phyloP scores from a whole-genome alignment of 805 yeast genomes.

The Pichia manshurica region DNA sequence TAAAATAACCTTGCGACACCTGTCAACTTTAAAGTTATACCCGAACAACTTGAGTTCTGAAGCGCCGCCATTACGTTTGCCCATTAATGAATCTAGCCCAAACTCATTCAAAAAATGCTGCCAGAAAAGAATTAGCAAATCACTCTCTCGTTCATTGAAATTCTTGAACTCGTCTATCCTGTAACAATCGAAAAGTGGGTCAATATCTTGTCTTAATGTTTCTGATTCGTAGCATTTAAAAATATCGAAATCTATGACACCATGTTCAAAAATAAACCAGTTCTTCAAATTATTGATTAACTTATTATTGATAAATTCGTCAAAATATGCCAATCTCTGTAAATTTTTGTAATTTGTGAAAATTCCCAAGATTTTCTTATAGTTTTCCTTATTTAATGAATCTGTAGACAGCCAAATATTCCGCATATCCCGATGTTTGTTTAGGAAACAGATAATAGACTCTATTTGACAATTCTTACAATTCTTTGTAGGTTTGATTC shows the following conservation, averaged over 20 bases:
- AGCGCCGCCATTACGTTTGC: background rate
- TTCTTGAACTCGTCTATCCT: conserved; percentile 16
- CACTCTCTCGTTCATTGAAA: conserved; percentile 16
- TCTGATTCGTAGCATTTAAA: conserved; percentile 20
- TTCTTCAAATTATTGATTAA: conserved; percentile 20
- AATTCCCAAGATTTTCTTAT: conserved; percentile 5
- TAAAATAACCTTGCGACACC: conserved; percentile 17
- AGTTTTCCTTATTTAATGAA: conserved; percentile 16
- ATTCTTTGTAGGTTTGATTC: conserved; percentile 24
- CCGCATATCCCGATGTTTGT: conserved; percentile 6
- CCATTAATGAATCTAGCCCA: conserved; percentile 10
- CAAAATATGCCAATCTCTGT: conserved; percentile 19
- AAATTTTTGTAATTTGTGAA: conserved; percentile 10
- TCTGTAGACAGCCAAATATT: conserved; percentile 19
- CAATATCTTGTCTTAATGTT: conserved; percentile 16
- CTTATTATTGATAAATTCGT: conserved; percentile 20
- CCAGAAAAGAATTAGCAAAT: conserved; percentile 25
- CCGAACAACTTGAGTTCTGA: conserved; percentile 23
- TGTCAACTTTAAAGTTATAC: conserved; percentile 21
- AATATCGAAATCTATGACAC: conserved; percentile 16
- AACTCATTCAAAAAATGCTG: conserved; percentile 16
- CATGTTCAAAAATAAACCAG: conserved; percentile 23
- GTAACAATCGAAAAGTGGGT: conserved; percentile 18
- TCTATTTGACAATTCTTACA: conserved; percentile 25
- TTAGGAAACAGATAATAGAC: conserved; percentile 16